Evolutionary conservation across 1,139 yeast species (phyloP), one percentile per base, ranked within the genome.

Genomic region (Nakaseomyces delphensis): DNA sequence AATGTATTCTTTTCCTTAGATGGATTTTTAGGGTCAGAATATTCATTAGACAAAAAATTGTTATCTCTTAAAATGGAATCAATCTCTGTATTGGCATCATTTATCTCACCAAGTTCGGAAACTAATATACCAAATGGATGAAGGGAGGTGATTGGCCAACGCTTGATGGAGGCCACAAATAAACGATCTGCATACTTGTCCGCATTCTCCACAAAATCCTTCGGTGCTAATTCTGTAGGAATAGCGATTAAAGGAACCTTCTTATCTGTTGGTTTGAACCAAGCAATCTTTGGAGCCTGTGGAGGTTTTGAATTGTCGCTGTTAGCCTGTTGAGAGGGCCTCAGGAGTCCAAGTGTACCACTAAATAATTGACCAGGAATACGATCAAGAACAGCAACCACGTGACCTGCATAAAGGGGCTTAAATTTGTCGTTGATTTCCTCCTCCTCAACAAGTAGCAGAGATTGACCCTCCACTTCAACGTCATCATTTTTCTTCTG

Each of bases 261-360:
- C 65, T 91, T 91, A 62, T 91, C 98, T 2, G 96, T 87, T 27
- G 98, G 98, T 62, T 91, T 91, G 65, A 91, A 91, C 98, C 98
- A 91, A 31, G 91, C 97, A 68, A 91, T 91, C 60, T 91, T 91
- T 32, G 98, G 98, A 32, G 77, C 76, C 49, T 72, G 70, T 8
- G 55, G 59, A 9, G 62, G 62, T 36, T 56, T 62, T 40, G 55
- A 57, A 39, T 69, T 53, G 67, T 76, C 45, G 66, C 71, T 62
- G 63, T 77, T 59, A 3, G 95, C 87, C 48, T 95, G 96, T 58
- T 93, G 95, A 2, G 97, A 91, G 4, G 98, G 98, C 63, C 98
- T 79, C 51, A 91, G 74, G 42, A 91, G 69, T 0, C 97, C 97
- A 48, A 91, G 70, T 18, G 97, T 87, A 51, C 98, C 97, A 21